phyloP scores from a whole-genome alignment of 2,329 filamentous ascomycete genomes.

The Setomelanomma holmii region DNA sequence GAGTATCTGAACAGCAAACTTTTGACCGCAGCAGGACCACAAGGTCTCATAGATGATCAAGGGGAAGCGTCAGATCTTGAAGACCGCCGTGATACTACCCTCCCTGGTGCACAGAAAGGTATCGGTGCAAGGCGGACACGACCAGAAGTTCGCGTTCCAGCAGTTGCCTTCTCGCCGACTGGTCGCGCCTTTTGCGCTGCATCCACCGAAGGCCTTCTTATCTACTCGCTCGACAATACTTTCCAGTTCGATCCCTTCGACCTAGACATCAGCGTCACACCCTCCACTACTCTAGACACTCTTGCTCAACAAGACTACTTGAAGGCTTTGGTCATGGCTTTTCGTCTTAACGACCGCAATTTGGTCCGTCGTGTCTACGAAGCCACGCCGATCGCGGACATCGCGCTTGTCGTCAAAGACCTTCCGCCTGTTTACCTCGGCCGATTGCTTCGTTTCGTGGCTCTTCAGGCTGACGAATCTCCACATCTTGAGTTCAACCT shows the following conservation, averaged over 20 bases:
- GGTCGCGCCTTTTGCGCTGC: constrained; percentile 93
- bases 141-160: constrained; percentile 83
- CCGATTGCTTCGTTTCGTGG: constrained; percentile 84
- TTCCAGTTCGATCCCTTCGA: constrained; percentile 96
- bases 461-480: constrained; percentile 84
- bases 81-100: constrained; percentile 76
- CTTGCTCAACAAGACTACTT: constrained; percentile 82
- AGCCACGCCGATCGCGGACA: constrained; percentile 75
- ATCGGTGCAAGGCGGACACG: constrained; percentile 81
- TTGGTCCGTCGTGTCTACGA: constrained; percentile 88
- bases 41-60: constrained; percentile 83
- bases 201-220: constrained; percentile 89
- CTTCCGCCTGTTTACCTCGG: constrained; percentile 87
- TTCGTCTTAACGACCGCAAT: constrained; percentile 86
- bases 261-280: constrained; percentile 91
- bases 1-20: constrained; percentile 94
- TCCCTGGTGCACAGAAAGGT: constrained; percentile 87
- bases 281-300: constrained; percentile 71
- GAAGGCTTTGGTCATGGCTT: constrained; percentile 95
- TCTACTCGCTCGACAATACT: constrained; percentile 87
- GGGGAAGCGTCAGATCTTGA: constrained; percentile 90
- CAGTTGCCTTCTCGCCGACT: constrained; percentile 86
- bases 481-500: constrained; percentile 96
- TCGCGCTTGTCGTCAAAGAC: constrained; percentile 77
- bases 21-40: constrained; percentile 87